Evolutionary conservation across 805 yeast genomes (phyloP), one percentile per base, ranked within the genome.

Genomic region (Monosporozyma yasuniensis): DNA sequence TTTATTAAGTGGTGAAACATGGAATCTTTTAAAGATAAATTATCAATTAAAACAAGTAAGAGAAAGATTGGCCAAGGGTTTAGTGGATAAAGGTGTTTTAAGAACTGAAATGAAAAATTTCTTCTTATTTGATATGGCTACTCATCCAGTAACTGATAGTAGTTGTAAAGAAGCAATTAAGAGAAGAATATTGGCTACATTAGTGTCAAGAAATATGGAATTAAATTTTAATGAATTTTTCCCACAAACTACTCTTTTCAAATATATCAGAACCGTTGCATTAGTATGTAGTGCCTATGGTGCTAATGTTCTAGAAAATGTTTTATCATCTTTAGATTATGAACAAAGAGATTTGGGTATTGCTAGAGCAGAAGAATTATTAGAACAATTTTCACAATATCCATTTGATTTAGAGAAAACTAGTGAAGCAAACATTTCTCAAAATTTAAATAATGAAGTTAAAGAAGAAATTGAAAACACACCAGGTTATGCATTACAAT

Each of bases 41-140:
- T 93, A 91, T 72, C 99, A 93, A 71, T 78, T 93, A 66, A 93
- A 93, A 64, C 99, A 93, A 71, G 99, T 93, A 4, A 81, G 99
- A 64, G 99, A 93, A 70, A 78, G 99, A 59, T 75, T 93, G 55
- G 95, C 96, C 49, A 93, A 93, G 69, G 99, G 99, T 0, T 75
- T 93, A 48, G 99, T 95, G 37, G 99, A 93, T 68, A 93, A 93
- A 71, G 98, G 99, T 21, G 83, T 93, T 44, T 76, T 95, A 61
- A 83, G 96, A 71, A 93, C 99, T 7, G 99, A 93, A 69, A 81
- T 95, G 67, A 88, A 90, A 66, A 93, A 88, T 71, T 93, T 93
- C 65, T 80, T 93, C 61, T 72, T 93, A 48, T 93, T 93, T 60
- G 99, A 93, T 68, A 93, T 93, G 97, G 96, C 99, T 28, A 93